Conservation (phyloP, 2,329 filamentous ascomycete species). For the Colletotrichum sidae region DNA sequence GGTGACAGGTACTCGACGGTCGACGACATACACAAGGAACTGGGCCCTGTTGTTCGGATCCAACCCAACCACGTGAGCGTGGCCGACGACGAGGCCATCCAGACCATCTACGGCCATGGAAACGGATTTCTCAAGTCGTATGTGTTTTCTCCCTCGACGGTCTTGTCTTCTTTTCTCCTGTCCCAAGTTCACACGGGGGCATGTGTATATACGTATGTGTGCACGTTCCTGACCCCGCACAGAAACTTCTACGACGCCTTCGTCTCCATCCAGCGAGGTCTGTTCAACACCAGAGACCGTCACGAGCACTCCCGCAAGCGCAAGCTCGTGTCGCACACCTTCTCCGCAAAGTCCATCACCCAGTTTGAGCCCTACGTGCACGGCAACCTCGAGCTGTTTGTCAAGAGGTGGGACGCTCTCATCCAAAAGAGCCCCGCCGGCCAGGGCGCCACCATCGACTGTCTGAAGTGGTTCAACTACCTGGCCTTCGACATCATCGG, state of each 20-base stretch:
- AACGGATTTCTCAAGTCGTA: slow-evolving; percentile 81
- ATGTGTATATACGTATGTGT: too few relatives aligned
- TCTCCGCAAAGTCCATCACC: slow-evolving; percentile 81
- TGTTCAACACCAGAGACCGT: slow-evolving; percentile 91
- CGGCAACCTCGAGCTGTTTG: slow-evolving; percentile 79
- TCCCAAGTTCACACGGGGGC: too few relatives aligned
- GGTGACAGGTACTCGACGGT: slow-evolving; percentile 75
- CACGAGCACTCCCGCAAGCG: slow-evolving; percentile 88
- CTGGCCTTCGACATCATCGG: slow-evolving; percentile 40
- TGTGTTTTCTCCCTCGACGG: slow-evolving; percentile 40
- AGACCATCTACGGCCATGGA: slow-evolving; percentile 81
- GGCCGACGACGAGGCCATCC: slow-evolving; percentile 83
- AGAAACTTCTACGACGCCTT: slow-evolving; percentile 93
- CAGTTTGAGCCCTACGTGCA: slow-evolving; percentile 94
- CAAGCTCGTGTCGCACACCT: slow-evolving; percentile 89
- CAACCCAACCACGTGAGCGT: slow-evolving; percentile 88
- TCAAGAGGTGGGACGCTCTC: slow-evolving; percentile 77
- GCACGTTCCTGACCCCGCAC: slow-evolving; percentile 2
- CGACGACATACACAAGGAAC: slow-evolving; percentile 78
- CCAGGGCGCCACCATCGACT: slow-evolving; percentile 69
- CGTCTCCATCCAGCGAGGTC: slow-evolving; percentile 84
- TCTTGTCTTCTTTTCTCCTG: too few relatives aligned
- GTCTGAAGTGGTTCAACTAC: slow-evolving; percentile 55
- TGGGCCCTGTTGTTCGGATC: slow-evolving; percentile 84
- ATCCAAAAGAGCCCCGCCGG: slow-evolving; percentile 44